These are phyloP conservation scores for Lecanicillium sp. DNA, from an alignment of 2,329 filamentous ascomycete genomes.

Conservation along the genomic window DNA sequence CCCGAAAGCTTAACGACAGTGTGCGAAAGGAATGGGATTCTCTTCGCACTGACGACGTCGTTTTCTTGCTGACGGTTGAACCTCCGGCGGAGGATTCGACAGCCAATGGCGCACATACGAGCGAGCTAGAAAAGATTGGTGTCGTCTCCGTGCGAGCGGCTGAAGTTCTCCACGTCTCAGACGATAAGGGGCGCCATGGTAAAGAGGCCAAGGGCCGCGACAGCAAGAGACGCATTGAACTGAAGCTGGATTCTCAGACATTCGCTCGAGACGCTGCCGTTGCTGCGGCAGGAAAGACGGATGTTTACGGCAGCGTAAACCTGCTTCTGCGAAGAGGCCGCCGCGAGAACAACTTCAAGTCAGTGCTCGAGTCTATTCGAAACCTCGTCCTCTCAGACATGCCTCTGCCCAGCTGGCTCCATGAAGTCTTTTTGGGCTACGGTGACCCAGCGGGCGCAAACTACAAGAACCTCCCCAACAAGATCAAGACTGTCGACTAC, in stretches of 20 bases:
- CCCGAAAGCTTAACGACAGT: conserved; percentile 69
- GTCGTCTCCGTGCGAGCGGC: conserved; percentile 71
- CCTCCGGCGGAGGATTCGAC: conserved; percentile 46
- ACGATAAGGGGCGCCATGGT: conserved; percentile 72
- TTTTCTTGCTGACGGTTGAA: conserved; percentile 78
- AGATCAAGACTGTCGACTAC: conserved; percentile 76
- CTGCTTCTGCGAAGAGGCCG: conserved; percentile 75
- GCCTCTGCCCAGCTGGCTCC: conserved; percentile 82
- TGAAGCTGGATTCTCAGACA: conserved; percentile 72
- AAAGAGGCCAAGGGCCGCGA: conserved; percentile 57
- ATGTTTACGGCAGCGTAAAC: conserved; percentile 82
- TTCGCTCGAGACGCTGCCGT: conserved; percentile 72
- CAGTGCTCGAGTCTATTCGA: conserved; percentile 86
- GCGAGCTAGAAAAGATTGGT: conserved; percentile 55
- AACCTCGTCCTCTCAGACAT: conserved; percentile 79
- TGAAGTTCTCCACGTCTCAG: conserved; percentile 77
- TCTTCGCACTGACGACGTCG: conserved; percentile 77
- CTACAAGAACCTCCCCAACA: conserved; percentile 75
- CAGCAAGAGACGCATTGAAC: conserved; percentile 64
- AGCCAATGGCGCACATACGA: conserved; percentile 45
- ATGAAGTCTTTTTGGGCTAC: conserved; percentile 96
- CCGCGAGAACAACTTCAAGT: conserved; percentile 95
- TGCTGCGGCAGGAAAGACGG: conserved; percentile 58
- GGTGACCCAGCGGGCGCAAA: conserved; percentile 85
- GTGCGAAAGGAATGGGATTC: conserved; percentile 85